Base-by-base conservation (phyloP, 768 basidiomycete species). In the Russula compacta region DNA sequence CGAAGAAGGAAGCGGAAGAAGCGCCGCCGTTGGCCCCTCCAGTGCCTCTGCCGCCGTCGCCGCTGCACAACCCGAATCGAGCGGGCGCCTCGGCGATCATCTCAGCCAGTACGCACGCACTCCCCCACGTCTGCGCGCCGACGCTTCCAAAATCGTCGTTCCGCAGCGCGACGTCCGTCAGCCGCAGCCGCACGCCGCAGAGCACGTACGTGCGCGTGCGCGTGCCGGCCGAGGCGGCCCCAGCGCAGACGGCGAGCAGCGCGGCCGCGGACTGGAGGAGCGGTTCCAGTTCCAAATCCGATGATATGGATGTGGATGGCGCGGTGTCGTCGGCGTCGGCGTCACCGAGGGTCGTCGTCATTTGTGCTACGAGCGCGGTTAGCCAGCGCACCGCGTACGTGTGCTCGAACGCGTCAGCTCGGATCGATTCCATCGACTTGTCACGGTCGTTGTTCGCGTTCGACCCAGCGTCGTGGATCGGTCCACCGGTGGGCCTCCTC, bases 41-140 rank as follows among this genome's bases (percentile, higher is more conserved):
- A 6, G 17, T 43, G 49, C n/a, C 17, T 10, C 17, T 2, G 17
- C 21, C 17, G 10, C 10, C 35, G 42, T 7, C 19, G n/a, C 49
- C 21, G 8, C 19, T 39, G 21, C 40, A 33, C 4, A 83, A 68
- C 9, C 79, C 80, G 67, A 86, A 90, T 32, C 64, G 64, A 3
- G 64, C 68, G 0, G 90, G 87, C 35, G 76, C 69, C 33, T 83
- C 78, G 3, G 80, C 80, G 43, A 93, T 81, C 73, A 84, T 79
- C 69, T 90, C 86, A 0, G 90, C 82, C 58, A 95, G 77, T 7
- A 94, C 81, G 65, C 86, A 91, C 3, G 89, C 86, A 10, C 86
- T 83, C 4, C 90, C 91, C 92, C 92, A 95, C 0, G 91, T 94
- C 73, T 93, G 92, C 32, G 89, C 84, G 1, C 92, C 92, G 17